These are phyloP conservation scores for Torulaspora pretoriensis DNA, from an alignment of 1,139 yeast genomes.

Conservation along the genomic window DNA sequence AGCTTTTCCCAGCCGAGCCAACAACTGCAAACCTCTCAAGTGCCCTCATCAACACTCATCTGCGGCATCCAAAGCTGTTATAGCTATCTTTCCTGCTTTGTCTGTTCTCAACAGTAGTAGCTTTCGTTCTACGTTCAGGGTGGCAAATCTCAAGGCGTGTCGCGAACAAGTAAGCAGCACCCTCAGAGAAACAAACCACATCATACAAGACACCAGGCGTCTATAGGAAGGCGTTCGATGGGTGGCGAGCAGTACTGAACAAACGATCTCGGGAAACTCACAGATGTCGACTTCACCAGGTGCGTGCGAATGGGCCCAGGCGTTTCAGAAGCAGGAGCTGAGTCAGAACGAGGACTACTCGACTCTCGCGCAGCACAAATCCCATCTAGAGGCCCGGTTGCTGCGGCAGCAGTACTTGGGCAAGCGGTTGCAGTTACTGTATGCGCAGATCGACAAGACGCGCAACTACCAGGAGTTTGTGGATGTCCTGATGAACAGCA, in stretches of 20 bases:
- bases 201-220: neutral
- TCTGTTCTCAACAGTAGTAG: neutral
- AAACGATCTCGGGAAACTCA: neutral
- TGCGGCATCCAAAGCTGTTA: neutral
- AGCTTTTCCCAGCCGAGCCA: no score
- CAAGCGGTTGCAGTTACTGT: constrained; percentile 28
- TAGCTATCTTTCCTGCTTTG: neutral
- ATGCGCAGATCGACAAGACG: constrained; percentile 29
- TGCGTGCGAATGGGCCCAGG: constrained; percentile 15
- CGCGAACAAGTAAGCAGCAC: neutral
- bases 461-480: constrained; percentile 34
- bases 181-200: neutral
- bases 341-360: constrained; percentile 24
- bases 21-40: no score
- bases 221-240: neutral
- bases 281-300: constrained; percentile 19
- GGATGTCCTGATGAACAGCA: constrained; percentile 28
- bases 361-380: constrained; percentile 24
- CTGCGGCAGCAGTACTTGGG: constrained; percentile 22
- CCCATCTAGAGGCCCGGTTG: constrained; percentile 22
- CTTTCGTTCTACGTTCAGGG: neutral
- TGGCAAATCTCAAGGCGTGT: constrained; percentile 6
- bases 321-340: constrained; percentile 27
- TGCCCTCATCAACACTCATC: neutral
- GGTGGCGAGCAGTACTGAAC: constrained; percentile 1